Base-by-base conservation (phyloP, 2,329 filamentous ascomycete genomes). In the Lachnellula subtilissima region DNA sequence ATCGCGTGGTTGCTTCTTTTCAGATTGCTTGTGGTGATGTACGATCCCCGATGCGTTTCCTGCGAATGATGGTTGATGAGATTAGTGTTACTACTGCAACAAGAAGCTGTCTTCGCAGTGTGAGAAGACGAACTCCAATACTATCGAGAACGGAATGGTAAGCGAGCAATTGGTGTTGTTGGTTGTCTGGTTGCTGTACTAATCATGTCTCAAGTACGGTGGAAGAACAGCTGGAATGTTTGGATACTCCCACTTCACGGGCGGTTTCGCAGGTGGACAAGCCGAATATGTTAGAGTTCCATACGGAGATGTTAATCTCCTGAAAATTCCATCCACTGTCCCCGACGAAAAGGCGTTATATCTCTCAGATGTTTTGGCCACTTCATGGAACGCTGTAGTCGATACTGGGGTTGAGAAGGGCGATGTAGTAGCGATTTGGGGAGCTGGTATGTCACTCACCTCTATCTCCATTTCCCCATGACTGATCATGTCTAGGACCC, bases 251-350 rank as follows among this genome's bases (percentile, higher is more conserved):
- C 86, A 91, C 67, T 89, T 96, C 68, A 91, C 88, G 0, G 91
- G 90, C 6, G 91, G 91, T 0, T 96, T 93, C 68, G 89, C 90
- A 0, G 90, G 91, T 49, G 91, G 91, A 0, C 91, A 96, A 72
- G 88, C 90, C 4, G 91, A 96, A 73, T 96, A 91, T 66, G 86
- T 92, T 0, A 82, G 91, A 7, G 89, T 95, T 7, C 90, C 91
- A 0, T 82, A 85, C 32, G 91, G 84, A 28, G 88, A 94, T 64
- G 85, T 90, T 57, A 96, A 96, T 67, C 76, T 96, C 22, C 78
- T 96, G 12, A 84, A 86, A 65, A 82, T 96, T 5, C 91, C 91
- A 1, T 85, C 88, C 53, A 80, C 81, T 62, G 86, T 96, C 0
- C 88, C 90, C 0, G 91, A 96, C 67, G 91, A 96, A 76, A 91